These are phyloP conservation scores for Phytopythium mirpurense DNA, from an alignment of 352 stramenopile genomes.

Conservation along the genomic window DNA sequence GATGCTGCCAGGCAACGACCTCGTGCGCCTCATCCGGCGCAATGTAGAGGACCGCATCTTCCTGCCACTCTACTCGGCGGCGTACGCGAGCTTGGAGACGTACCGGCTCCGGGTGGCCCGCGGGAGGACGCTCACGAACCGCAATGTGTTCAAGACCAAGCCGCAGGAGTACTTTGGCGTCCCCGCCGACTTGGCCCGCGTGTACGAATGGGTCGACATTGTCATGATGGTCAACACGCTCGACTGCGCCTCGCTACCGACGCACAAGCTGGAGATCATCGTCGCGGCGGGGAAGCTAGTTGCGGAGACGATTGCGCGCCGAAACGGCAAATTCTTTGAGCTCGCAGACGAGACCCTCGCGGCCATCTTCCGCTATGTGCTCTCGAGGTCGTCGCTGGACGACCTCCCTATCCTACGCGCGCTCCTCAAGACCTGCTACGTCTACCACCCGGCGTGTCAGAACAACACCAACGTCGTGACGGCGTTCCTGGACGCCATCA, in stretches of 20 bases:
- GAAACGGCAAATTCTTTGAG: conserved; percentile 52
- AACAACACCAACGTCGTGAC: conserved; percentile 53
- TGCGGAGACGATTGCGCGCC: conserved; percentile 37
- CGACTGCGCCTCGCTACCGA: conserved; percentile 73
- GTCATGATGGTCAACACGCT: conserved; percentile 54
- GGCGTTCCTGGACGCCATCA: conserved; percentile 71
- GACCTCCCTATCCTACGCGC: conserved; percentile 46
- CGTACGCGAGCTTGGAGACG: conserved; percentile 57
- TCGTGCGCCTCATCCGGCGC: conserved; percentile 67
- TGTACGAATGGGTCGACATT: conserved; percentile 54
- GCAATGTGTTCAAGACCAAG: conserved; percentile 57
- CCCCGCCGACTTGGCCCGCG: conserved; percentile 43
- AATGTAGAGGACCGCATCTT: conserved; percentile 82
- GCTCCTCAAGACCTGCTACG: conserved; percentile 57
- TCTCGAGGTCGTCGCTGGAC: conserved; percentile 55
- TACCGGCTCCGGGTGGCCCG: conserved; percentile 27
- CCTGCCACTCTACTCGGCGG: conserved; percentile 39
- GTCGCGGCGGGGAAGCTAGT: conserved; percentile 49
- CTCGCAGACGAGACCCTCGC: conserved; percentile 56
- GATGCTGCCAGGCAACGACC: conserved; percentile 64
- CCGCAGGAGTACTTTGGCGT: conserved; percentile 59
- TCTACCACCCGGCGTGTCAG: conserved; percentile 63
- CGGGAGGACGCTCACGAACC: conserved; percentile 33
- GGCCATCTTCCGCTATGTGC: conserved; percentile 59
- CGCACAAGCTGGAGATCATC: conserved; percentile 81